Evolutionary conservation across 1,284 basidiomycete species (phyloP), one percentile per base, ranked within the genome.

Genomic region (Moesziomyces parantarcticus): DNA sequence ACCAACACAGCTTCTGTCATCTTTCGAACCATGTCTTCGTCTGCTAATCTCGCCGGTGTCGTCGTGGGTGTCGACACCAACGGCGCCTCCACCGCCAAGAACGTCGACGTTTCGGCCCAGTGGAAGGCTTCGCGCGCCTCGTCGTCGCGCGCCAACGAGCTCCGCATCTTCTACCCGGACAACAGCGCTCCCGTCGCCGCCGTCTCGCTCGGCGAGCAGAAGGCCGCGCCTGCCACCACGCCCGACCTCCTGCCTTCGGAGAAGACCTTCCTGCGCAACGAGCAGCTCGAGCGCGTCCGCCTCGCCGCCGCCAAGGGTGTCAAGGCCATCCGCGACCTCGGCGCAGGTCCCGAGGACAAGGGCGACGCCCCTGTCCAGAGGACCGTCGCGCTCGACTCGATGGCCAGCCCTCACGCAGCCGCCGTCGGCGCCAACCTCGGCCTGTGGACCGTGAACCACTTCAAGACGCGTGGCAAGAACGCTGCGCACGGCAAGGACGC

Each of bases 231-330:
- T 20, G 55, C 51, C 40, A 81, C 77, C 48, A 78, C 67, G 11
- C 78, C 81, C 23, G 81, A 83, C 49, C 56, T 76, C 20, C 58
- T 74, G 16, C 76, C 78, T 23, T 22, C 65, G 22, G 74, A 71
- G n/a, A 56, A 70, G 60, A 51, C 53, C 29, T 82, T 54, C 59
- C 70, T 83, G 45, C 77, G 79, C 52, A 82, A 83, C 58, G 81
- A 83, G 63, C 65, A 73, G 49, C 65, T 75, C 50, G 81, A 83
- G 64, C 62, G 72, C 34, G 75, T 74, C 26, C 77, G 81, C 25
- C 66, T 78, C 26, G 77, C 79, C n/a, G 80, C 78, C 20, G 81
- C 76, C 21, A 81, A 81, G 64, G 81, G 80, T 51, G 77, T 72
- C 47, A 73, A 77, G 54, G 77, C 78, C 5, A 66, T 83, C 46